phyloP scores from a whole-genome alignment of 371 early-diverging fungal species.

The Mortierella sp. region DNA sequence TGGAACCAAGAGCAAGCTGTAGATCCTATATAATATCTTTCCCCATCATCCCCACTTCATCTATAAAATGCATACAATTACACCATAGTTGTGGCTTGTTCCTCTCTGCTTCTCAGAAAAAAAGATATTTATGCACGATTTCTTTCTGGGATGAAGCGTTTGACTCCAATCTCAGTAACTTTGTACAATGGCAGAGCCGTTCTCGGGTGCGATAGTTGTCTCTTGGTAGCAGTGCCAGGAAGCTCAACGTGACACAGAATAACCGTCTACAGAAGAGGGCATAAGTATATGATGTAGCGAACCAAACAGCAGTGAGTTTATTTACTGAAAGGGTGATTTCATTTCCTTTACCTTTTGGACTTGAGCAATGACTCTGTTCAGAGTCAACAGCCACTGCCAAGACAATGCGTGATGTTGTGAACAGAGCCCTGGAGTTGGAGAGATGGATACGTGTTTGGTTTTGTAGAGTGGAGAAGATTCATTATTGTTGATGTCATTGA shows the following conservation, averaged over 20 bases:
- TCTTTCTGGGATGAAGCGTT: conserved; percentile 72
- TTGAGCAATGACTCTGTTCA: conserved; percentile 73
- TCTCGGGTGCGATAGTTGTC: conserved; percentile 26
- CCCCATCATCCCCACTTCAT: neutral
- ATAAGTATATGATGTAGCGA: neutral
- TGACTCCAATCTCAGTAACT: conserved; percentile 64
- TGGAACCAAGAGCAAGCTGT: conserved; percentile 58
- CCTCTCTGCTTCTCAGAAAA: neutral
- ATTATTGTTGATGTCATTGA: neutral
- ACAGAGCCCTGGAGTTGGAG: conserved; percentile 37
- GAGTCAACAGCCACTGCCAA: conserved; percentile 69
- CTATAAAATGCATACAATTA: neutral
- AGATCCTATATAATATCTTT: conserved; percentile 6
- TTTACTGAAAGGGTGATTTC: neutral
- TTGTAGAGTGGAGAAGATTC: neutral
- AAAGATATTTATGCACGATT: conserved; percentile 57
- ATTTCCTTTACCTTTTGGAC: conserved; percentile 67
- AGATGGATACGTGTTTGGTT: conserved; percentile 16
- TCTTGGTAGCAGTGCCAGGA: conserved; percentile 28
- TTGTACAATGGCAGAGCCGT: conserved; percentile 52
- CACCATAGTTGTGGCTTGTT: too few relatives aligned
- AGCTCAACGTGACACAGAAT: conserved; percentile 67
- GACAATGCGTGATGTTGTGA: conserved; percentile 30
- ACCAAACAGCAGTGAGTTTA: neutral
- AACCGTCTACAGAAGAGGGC: conserved; percentile 57